A percentile compares a stretch with the other conserved stretches of the same genome.
phyloP scores from a whole-genome alignment of 2,329 filamentous ascomycete species.

The Xylariaceae sp. region DNA sequence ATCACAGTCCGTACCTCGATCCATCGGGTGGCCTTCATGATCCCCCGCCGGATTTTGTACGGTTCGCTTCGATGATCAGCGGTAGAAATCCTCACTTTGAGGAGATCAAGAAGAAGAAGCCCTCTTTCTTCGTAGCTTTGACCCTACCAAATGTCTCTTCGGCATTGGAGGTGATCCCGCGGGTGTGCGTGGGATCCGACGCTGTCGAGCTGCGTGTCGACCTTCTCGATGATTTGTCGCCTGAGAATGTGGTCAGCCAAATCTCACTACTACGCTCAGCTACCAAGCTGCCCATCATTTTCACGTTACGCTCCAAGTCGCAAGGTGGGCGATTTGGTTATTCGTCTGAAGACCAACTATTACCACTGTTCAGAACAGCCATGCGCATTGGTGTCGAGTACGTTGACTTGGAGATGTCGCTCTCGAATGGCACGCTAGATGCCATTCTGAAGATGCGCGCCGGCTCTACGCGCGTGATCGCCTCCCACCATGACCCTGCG shows the following conservation, averaged over 20 bases:
- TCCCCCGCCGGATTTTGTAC: conserved; percentile 64
- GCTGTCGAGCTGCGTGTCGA: conserved; percentile 94
- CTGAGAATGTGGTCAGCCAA: conserved; percentile 78
- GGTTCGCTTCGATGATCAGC: conserved; percentile 67
- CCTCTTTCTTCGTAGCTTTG: conserved; percentile 90
- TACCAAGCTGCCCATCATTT: conserved; percentile 78
- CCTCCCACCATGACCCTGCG: conserved; percentile 87
- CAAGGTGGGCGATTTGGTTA: conserved; percentile 91
- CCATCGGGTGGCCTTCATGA: conserved; percentile 37
- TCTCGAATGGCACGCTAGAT: conserved; percentile 71
- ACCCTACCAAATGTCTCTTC: conserved; percentile 72
- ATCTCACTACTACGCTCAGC: conserved; percentile 72
- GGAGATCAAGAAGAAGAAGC: conserved; percentile 58
- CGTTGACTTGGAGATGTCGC: conserved; percentile 86
- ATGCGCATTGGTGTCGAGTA: conserved; percentile 86
- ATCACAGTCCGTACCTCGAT: conserved; percentile 70
- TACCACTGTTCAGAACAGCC: conserved; percentile 72
- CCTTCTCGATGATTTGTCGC: conserved; percentile 69
- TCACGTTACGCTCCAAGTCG: conserved; percentile 79
- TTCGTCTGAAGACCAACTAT: conserved; percentile 63
- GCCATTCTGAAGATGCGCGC: conserved; percentile 61
- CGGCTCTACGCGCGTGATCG: conserved; percentile 77
- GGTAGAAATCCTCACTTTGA: conserved; percentile 56
- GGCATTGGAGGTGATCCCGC: conserved; percentile 61
- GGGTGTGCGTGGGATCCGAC: conserved; percentile 79